Evolutionary conservation across 202 grass and related monocot species (phyloP).

Genomic region (Elaeis oleifera): DNA sequence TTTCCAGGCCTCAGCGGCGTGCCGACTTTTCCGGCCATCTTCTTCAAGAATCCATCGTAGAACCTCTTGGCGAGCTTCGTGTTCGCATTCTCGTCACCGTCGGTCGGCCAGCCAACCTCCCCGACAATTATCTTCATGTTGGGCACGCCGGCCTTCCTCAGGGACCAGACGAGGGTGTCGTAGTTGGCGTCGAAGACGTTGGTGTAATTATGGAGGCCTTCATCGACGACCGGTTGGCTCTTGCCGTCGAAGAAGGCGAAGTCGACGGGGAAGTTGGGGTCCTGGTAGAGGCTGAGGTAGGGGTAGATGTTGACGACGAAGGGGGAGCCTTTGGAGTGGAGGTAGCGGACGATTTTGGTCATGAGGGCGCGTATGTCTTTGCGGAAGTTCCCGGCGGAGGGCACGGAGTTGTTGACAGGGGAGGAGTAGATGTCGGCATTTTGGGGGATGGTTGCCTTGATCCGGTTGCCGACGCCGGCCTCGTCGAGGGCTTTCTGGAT

Average conservation of each 20-base stretch:
- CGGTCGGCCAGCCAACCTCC: slow-evolving; percentile 82
- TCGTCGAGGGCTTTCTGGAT: slow-evolving; percentile 71
- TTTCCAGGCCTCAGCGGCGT: slow-evolving; percentile 62
- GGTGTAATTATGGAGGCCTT: slow-evolving; percentile 51
- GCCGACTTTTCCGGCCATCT: slow-evolving; percentile 48
- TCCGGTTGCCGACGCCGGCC: slow-evolving; percentile 32
- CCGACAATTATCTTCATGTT: slow-evolving; percentile 73
- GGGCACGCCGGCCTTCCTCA: slow-evolving; percentile 63
- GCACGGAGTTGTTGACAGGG: slow-evolving; percentile 51
- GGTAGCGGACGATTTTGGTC: slow-evolving; percentile 69
- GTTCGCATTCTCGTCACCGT: slow-evolving; percentile 59
- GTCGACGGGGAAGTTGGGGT: slow-evolving; percentile 61
- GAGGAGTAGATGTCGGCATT: slow-evolving; percentile 87
- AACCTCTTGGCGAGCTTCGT: slow-evolving; percentile 50
- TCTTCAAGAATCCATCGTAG: slow-evolving; percentile 75
- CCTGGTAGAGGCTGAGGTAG: slow-evolving; percentile 68
- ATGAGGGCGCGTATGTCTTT: slow-evolving; percentile 55
- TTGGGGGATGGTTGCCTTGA: slow-evolving; percentile 70
- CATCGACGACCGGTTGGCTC: slow-evolving; percentile 48
- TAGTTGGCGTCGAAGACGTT: slow-evolving; percentile 82
- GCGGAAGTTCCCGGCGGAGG: slow-evolving; percentile 68
- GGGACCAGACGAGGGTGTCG: slow-evolving; percentile 62
- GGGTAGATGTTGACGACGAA: slow-evolving; percentile 88
- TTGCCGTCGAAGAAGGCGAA: slow-evolving; percentile 73
- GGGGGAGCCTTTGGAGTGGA: slow-evolving; percentile 59